Base-by-base conservation (phyloP, 768 basidiomycete genomes). In the Mycena chlorophos region DNA sequence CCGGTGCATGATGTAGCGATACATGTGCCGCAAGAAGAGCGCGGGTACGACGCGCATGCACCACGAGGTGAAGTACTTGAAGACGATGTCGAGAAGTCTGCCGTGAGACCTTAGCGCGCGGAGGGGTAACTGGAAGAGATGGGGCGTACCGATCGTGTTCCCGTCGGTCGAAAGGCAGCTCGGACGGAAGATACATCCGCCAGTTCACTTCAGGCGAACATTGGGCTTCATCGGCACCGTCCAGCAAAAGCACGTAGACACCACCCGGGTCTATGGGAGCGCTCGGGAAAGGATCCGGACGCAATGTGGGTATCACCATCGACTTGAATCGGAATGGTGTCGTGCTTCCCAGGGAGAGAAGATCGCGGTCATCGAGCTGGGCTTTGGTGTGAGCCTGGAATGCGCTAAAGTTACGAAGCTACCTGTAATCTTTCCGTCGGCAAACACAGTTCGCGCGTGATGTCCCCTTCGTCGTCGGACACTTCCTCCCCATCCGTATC, bases 21-120 rank as follows among this genome's bases (percentile, higher is more conserved):
- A 69, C 79, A 81, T 80, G 51, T 81, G 79, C 12, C 78, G 70
- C 17, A 80, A 65, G 65, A 82, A 82, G 29, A 80, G 72, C 5
- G 72, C 70, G 3, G 79, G 79, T 3, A 80, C 73, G 46, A 81
- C 73, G 4, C 79, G 73, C 6, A 79, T 62, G 58, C 78, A 79
- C 79, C 79, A 82, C 3, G 76, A 75, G 6, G 74, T 75, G 63
- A 75, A 74, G 64, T 78, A 78, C 62, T 76, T 78, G 72, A 82
- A 80, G 4, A 75, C 51, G 14, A 78, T 70, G 52, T 79, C 75
- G 38, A 82, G 73, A 0, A 79, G 65, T 51, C 78, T 78, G 62
- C 79, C 79, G 53, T 80, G 79, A n/a, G n/a, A n/a, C n/a, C n/a
- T n/a, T n/a, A n/a, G n/a, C n/a, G n/a, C n/a, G n/a, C n/a, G n/a